Evolutionary conservation across 352 stramenopile species (phyloP).

Genomic region (Phytophthora lateralis): DNA sequence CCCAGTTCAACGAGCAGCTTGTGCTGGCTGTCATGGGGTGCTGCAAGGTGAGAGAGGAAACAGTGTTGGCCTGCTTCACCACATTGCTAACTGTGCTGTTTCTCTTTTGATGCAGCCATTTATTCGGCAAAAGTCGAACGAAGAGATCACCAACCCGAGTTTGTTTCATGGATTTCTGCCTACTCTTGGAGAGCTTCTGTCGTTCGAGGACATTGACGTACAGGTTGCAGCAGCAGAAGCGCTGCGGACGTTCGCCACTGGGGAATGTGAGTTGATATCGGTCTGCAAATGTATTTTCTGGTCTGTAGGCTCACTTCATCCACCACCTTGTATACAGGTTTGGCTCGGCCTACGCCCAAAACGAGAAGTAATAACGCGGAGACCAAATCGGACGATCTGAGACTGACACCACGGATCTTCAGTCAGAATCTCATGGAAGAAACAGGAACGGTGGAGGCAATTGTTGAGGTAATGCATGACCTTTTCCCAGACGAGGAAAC

Average conservation of each 20-base stretch:
- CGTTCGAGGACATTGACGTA: slow-evolving; percentile 58
- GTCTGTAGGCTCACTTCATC: neutral
- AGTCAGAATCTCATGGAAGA: slow-evolving; percentile 76
- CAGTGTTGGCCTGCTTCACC: neutral
- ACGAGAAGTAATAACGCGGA: slow-evolving; percentile 41
- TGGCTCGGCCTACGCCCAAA: slow-evolving; percentile 36
- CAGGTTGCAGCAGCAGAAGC: slow-evolving; percentile 67
- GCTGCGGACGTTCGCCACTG: slow-evolving; percentile 63
- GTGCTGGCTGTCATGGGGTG: slow-evolving; percentile 48
- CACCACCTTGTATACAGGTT: slow-evolving; percentile 23
- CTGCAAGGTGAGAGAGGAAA: slow-evolving; percentile 39
- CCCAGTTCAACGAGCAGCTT: slow-evolving; percentile 50
- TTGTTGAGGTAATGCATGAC: slow-evolving; percentile 68
- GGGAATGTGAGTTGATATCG: slow-evolving; percentile 48
- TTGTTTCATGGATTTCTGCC: slow-evolving; percentile 54
- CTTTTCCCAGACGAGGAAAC: slow-evolving; percentile 69
- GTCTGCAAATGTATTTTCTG: neutral
- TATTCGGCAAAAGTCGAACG: slow-evolving; percentile 74
- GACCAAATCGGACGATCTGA: slow-evolving; percentile 50
- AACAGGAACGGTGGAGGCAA: slow-evolving; percentile 57
- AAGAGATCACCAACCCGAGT: slow-evolving; percentile 70
- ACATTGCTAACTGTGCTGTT: neutral
- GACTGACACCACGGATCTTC: slow-evolving; percentile 60
- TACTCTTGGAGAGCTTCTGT: slow-evolving; percentile 64
- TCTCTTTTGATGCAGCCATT: slow-evolving; percentile 56